A percentile compares a stretch with the other conserved stretches of the same genome.
Evolutionary conservation across 768 basidiomycete species (phyloP).

Genomic region (Suillus lakei): DNA sequence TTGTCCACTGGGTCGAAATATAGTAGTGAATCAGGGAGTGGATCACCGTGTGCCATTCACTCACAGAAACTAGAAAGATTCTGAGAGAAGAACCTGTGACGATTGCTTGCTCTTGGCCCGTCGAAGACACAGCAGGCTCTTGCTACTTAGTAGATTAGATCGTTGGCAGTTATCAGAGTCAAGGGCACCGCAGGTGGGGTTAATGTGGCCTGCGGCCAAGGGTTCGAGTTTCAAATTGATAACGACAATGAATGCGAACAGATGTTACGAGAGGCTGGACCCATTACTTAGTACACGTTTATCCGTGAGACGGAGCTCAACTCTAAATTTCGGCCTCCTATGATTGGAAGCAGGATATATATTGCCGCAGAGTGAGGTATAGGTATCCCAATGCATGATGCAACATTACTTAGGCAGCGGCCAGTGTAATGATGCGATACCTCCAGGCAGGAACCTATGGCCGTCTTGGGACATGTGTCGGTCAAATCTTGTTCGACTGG

Average conservation of each 20-base stretch:
- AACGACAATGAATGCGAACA: neutral
- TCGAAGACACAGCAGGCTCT: neutral
- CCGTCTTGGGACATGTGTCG: neutral
- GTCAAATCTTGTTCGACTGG: slow-evolving; percentile 13
- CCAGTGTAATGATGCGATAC: neutral
- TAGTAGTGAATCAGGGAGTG: neutral
- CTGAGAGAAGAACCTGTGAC: neutral
- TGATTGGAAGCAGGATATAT: neutral
- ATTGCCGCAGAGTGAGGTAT: neutral
- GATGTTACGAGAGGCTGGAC: neutral
- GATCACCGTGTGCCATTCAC: neutral
- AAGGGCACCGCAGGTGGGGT: neutral
- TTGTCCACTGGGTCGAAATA: neutral
- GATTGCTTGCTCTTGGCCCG: neutral
- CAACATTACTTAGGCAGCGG: too few relatives aligned
- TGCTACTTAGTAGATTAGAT: neutral
- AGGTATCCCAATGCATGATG: neutral
- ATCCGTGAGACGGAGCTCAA: neutral
- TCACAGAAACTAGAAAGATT: neutral
- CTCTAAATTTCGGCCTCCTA: neutral
- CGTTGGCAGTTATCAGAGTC: neutral
- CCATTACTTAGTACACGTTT: neutral
- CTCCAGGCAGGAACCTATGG: neutral
- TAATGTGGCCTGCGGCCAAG: neutral
- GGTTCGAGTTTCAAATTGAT: neutral